Evolutionary conservation across 768 basidiomycete species (phyloP).

Genomic region (Russula lepida): DNA sequence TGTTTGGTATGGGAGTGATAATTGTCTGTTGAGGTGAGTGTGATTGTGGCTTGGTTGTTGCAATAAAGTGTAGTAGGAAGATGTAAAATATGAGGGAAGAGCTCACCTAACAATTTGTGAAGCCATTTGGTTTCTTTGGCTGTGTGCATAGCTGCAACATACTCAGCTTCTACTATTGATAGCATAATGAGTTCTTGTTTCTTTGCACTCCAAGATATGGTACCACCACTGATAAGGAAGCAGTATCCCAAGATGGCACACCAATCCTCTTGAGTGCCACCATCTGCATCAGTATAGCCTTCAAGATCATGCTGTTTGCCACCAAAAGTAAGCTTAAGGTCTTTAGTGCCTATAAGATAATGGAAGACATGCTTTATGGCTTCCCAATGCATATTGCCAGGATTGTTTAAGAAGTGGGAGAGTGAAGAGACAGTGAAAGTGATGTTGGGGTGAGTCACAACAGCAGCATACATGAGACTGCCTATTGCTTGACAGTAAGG

Average conservation of each 20-base stretch:
- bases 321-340: too few species aligned
- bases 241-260: slow-evolving; percentile 27
- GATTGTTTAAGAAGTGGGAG: too few species aligned
- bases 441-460: too few species aligned
- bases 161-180: neutral
- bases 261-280: slow-evolving; percentile 22
- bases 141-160: neutral
- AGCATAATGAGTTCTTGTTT: slow-evolving; percentile 1
- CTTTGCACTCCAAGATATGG: slow-evolving; percentile 29
- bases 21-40: neutral
- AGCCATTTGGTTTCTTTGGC: neutral
- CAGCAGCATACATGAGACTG: too few species aligned
- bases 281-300: slow-evolving; percentile 20
- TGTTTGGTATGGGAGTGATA: too few species aligned
- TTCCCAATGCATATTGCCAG: too few species aligned
- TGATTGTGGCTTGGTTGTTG: slow-evolving; percentile 4
- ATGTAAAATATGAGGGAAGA: neutral
- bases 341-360: too few species aligned
- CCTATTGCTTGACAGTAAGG: too few species aligned
- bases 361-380: too few species aligned
- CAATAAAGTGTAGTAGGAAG: neutral
- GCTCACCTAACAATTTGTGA: neutral
- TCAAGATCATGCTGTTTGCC: too few species aligned
- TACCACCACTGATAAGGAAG: slow-evolving; percentile 26
- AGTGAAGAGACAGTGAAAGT: too few species aligned